These are phyloP conservation scores for Rosa hybrid DNA, from an alignment of 331 rosid species.

Conservation along the genomic window DNA sequence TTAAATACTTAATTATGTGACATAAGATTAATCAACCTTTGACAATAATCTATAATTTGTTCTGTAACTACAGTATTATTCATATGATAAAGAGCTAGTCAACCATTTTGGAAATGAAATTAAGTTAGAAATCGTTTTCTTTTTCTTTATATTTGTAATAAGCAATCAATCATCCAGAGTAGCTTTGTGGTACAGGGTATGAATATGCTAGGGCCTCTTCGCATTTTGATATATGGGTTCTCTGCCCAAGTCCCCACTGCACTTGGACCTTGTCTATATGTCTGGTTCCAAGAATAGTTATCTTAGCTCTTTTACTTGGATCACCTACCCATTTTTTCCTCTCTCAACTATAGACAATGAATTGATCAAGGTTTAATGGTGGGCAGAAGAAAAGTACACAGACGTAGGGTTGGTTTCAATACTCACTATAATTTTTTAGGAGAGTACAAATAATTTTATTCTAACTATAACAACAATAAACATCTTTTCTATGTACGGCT, in stretches of 20 bases:
- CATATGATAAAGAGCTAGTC: not conserved
- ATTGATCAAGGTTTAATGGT: not conserved
- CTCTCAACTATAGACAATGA: not conserved
- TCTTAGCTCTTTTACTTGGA: not conserved
- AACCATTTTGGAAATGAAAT: conserved; percentile 2
- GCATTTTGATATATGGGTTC: not conserved
- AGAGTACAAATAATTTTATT: too few species aligned
- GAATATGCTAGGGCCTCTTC: conserved; percentile 13
- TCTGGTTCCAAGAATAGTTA: conserved; percentile 21
- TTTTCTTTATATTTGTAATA: conserved; percentile 2
- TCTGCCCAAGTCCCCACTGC: conserved; percentile 38
- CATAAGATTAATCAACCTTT: not conserved
- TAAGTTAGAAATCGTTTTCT: not conserved
- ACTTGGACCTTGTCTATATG: conserved; percentile 40
- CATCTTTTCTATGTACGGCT: too few species aligned
- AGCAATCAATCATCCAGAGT: conserved; percentile 38
- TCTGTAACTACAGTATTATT: not conserved
- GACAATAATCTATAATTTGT: not conserved
- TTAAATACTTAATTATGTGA: not conserved
- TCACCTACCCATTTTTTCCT: not conserved
- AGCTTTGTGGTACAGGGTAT: conserved; percentile 21
- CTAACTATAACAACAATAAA: too few species aligned
- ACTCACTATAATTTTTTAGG: too few species aligned
- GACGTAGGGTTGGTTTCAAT: too few species aligned
- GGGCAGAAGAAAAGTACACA: not conserved